phyloP scores from a whole-genome alignment of 768 basidiomycete species.

The Suillus tomentosus region DNA sequence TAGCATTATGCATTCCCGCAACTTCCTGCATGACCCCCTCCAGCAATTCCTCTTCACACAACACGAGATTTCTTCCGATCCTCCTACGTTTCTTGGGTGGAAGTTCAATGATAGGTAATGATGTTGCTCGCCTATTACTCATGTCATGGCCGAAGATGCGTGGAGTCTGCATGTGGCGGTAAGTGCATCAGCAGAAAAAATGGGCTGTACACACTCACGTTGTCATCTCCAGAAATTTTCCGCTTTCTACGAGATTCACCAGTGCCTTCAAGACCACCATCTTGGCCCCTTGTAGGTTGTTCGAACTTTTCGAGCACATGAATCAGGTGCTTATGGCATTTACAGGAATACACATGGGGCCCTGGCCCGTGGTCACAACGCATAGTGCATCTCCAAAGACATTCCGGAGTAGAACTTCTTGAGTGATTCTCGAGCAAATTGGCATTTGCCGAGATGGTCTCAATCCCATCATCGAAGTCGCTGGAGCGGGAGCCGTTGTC shows the following conservation, averaged over 20 bases:
- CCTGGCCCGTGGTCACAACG: background rate
- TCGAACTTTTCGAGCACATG: rapidly evolving
- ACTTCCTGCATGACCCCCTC: background rate
- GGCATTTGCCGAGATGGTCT: background rate
- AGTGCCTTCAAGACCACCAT: background rate
- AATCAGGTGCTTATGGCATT: background rate
- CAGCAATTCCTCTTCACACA: background rate
- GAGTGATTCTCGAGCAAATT: background rate
- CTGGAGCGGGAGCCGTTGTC: too few species aligned
- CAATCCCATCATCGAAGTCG: background rate
- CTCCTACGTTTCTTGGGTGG: background rate
- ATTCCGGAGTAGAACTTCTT: background rate
- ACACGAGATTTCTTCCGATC: background rate
- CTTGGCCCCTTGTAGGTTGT: background rate
- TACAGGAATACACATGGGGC: background rate
- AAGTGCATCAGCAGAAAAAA: background rate
- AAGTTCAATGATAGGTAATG: background rate
- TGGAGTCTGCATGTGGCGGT: background rate
- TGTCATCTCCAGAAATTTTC: too few species aligned
- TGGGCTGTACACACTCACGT: too few species aligned
- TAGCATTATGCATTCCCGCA: background rate
- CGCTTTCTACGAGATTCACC: background rate
- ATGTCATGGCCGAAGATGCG: background rate
- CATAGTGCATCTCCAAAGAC: background rate
- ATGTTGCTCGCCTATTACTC: background rate